phyloP scores from a whole-genome alignment of 2,329 filamentous ascomycete genomes.

The Ilyonectria mors-panacis region DNA sequence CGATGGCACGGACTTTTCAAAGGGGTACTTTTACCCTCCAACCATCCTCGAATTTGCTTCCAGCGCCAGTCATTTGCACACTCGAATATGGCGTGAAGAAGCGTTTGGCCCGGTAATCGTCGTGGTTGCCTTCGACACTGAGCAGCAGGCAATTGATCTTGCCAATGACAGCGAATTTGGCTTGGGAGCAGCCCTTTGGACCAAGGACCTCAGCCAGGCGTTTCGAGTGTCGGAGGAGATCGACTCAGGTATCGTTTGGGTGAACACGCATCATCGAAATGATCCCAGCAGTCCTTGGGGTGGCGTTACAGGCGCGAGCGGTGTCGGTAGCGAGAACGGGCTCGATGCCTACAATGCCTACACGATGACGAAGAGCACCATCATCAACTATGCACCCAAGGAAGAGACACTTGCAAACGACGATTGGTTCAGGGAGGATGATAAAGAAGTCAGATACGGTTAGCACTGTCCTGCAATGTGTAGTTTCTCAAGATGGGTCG shows the following conservation, averaged over 20 bases:
- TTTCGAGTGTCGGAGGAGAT: conserved; percentile 82
- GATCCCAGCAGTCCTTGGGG: conserved; percentile 82
- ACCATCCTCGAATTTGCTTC: conserved; percentile 75
- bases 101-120: conserved; percentile 87
- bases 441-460: conserved; percentile 62
- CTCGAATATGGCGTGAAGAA: conserved; percentile 84
- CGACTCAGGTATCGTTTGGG: conserved; percentile 74
- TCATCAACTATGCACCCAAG: conserved; percentile 76
- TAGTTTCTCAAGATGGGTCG: too few species aligned
- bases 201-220: conserved; percentile 79
- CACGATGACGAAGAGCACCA: conserved; percentile 74
- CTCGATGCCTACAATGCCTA: conserved; percentile 74
- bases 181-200: conserved; percentile 84
- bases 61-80: conserved; percentile 72
- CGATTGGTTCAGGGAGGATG: conserved; percentile 78
- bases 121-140: conserved; percentile 81
- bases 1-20: conserved; percentile 66
- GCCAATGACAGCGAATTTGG: conserved; percentile 84
- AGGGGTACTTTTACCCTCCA: conserved; percentile 83
- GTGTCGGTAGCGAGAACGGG: conserved; percentile 82
- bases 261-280: conserved; percentile 78
- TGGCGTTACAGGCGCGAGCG: conserved; percentile 72
- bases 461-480: conserved; percentile 16
- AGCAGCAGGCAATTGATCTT: conserved; percentile 78
- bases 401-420: conserved; percentile 68